Base-by-base conservation (phyloP, 1,284 basidiomycete genomes). In the Cutaneotrichosporon cavernicola region DNA sequence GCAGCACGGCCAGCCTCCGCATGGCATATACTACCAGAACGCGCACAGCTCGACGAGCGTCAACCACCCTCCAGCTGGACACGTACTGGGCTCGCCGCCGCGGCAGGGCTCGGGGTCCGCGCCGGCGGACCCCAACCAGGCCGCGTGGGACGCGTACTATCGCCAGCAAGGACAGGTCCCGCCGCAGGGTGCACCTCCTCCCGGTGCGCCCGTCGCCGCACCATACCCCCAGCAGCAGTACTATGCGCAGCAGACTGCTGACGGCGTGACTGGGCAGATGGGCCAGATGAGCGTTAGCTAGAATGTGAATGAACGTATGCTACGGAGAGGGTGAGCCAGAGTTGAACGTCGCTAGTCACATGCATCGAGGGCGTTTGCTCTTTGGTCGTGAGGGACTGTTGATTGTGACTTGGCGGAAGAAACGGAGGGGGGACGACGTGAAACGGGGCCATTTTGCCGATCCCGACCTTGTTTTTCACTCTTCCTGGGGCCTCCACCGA, bases 141-240 rank as follows among this genome's bases (percentile, higher is more conserved):
- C 14, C 71, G 77, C 77, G 8, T 81, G 80, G 80, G 75, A 77
- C 36, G 77, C 76, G 13, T 81, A 79, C 62, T 80, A 80, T 68
- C 70, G 75, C 34, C 69, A 72, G 46, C 72, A 76, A 18, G 61
- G 60, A 13, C 62, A 64, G 21, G 69, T 64, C n/a, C 67, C 67
- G 7, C 58, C 58, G 46, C 70, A 66, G 14, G 65, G 60, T 10
- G 47, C 40, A 30, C 56, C 51, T 31, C 65, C 34, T 57, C 49
- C 60, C 46, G 43, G 46, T 11, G 63, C 52, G 22, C 50, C 65
- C 49, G 34, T 52, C 31, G 49, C 62, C 5, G 22, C 56, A 57
- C 36, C 56, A 31, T 40, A 50, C 40, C 56, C 22, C 53, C 70
- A 65, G 50, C 70, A 65, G 56, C 66, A 62, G 52, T 65, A 65